Conservation (phyloP, 2,329 filamentous ascomycete species). For the Didymella arachidicola region DNA sequence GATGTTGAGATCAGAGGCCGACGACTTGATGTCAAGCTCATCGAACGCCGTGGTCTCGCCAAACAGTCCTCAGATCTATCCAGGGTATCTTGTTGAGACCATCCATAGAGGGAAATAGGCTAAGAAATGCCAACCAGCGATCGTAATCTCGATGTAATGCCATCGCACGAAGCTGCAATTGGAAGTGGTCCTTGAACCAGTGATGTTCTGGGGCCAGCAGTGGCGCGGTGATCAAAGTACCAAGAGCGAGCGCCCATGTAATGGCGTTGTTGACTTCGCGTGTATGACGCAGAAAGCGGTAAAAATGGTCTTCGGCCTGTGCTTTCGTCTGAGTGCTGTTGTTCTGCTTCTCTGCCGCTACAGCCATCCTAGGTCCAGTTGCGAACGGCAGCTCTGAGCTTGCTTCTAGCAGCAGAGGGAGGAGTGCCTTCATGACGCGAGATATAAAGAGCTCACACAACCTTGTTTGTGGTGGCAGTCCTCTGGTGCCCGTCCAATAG, state of each 20-base stretch:
- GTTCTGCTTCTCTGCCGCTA: background rate
- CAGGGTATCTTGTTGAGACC: slow-evolving; percentile 14
- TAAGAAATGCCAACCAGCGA: slow-evolving; percentile 16
- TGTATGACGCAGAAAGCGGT: slow-evolving; percentile 15
- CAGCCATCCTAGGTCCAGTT: slow-evolving; percentile 1
- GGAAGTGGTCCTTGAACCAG: slow-evolving; percentile 31
- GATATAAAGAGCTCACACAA: slow-evolving; percentile 29
- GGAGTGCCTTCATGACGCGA: slow-evolving; percentile 28
- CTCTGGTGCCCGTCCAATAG: slow-evolving; percentile 27
- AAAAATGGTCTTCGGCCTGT: slow-evolving; percentile 3
- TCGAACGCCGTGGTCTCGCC: slow-evolving; percentile 10
- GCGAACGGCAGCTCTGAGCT: slow-evolving; percentile 12
- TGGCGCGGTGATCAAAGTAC: slow-evolving; percentile 26
- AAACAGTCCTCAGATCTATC: slow-evolving; percentile 18
- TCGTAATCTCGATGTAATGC: slow-evolving; percentile 15
- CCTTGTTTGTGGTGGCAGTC: slow-evolving; percentile 27
- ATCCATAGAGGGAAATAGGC: slow-evolving; percentile 25
- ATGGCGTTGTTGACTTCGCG: slow-evolving; percentile 24
- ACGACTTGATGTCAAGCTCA: background rate
- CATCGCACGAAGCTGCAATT: slow-evolving; percentile 22
- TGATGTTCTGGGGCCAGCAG: slow-evolving; percentile 23
- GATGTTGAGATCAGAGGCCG: background rate
- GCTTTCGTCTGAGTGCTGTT: background rate
- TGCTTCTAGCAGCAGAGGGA: slow-evolving; percentile 23
- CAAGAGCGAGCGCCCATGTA: slow-evolving; percentile 29